Conservation (phyloP, 2,329 filamentous ascomycete species). For the Lachnellula subtilissima region DNA sequence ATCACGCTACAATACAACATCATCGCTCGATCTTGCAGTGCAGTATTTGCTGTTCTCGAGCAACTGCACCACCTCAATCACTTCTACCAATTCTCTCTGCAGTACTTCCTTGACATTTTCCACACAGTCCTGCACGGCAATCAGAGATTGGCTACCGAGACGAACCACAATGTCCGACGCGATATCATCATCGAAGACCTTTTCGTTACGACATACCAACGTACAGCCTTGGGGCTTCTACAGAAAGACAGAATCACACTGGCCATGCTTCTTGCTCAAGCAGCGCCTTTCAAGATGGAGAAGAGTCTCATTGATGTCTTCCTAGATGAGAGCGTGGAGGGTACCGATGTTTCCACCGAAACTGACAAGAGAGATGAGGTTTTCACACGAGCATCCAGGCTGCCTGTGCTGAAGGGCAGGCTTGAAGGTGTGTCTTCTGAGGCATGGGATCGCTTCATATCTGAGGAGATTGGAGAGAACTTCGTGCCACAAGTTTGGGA, state of each 20-base stretch:
- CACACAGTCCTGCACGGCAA: slow-evolving; percentile 82
- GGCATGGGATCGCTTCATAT: slow-evolving; percentile 78
- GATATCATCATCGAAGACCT: slow-evolving; percentile 88
- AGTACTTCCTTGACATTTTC: slow-evolving; percentile 98
- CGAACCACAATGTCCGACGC: slow-evolving; percentile 72
- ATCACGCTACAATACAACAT: slow-evolving; percentile 93
- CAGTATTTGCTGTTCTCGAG: slow-evolving; percentile 93
- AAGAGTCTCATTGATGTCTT: slow-evolving; percentile 82
- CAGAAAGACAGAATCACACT: slow-evolving; percentile 94
- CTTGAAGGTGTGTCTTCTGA: slow-evolving; percentile 57
- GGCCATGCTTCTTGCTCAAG: slow-evolving; percentile 91
- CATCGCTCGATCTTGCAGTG: slow-evolving; percentile 91
- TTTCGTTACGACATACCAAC: slow-evolving; percentile 85
- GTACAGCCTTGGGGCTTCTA: slow-evolving; percentile 86
- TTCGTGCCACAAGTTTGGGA: slow-evolving; percentile 75
- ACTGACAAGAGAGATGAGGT: slow-evolving; percentile 60
- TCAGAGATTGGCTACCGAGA: slow-evolving; percentile 63
- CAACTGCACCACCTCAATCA: slow-evolving; percentile 98
- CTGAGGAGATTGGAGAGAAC: slow-evolving; percentile 81
- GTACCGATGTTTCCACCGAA: slow-evolving; percentile 72
- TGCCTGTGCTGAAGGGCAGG: slow-evolving; percentile 68
- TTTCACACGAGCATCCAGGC: slow-evolving; percentile 61
- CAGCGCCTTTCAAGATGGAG: slow-evolving; percentile 94
- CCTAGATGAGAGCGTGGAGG: slow-evolving; percentile 71
- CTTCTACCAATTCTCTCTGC: slow-evolving; percentile 98